These are phyloP conservation scores for Pichia nakasei DNA, from an alignment of 805 yeast species.

Conservation along the genomic window DNA sequence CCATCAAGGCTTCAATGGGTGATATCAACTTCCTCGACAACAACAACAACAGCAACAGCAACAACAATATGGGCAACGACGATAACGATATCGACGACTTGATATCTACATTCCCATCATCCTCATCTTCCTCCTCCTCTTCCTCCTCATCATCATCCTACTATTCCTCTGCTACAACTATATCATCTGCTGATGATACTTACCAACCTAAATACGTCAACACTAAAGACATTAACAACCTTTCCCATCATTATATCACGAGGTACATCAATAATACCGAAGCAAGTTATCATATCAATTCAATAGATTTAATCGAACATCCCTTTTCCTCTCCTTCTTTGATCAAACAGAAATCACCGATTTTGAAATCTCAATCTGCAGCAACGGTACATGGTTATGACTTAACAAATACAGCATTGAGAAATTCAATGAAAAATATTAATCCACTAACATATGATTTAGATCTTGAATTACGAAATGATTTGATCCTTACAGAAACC, in stretches of 20 bases:
- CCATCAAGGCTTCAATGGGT: not conserved
- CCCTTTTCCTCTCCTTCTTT: not conserved
- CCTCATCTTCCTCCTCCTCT: not conserved
- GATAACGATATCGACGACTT: too few species aligned
- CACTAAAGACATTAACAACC: not conserved
- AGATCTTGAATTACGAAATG: not conserved
- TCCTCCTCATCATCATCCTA: not conserved
- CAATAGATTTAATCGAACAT: too few species aligned
- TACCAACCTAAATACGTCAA: not conserved
- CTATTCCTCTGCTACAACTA: not conserved
- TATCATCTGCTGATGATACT: not conserved
- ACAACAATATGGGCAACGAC: not conserved
- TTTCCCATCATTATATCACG: not conserved
- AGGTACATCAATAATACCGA: not conserved
- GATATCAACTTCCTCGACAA: not conserved
- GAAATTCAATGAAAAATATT: not conserved
- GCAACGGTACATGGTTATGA: not conserved
- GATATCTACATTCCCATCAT: not conserved
- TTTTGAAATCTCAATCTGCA: conserved; percentile 2
- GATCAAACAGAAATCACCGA: conserved; percentile 1
- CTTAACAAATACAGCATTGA: not conserved
- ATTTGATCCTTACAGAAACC: not conserved
- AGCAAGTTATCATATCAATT: too few species aligned
- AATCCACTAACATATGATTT: not conserved
- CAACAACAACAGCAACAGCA: not conserved